Evolutionary conservation across 1,284 basidiomycete species (phyloP), one percentile per base, ranked within the genome.

Genomic region (Ganoderma lingzhi): DNA sequence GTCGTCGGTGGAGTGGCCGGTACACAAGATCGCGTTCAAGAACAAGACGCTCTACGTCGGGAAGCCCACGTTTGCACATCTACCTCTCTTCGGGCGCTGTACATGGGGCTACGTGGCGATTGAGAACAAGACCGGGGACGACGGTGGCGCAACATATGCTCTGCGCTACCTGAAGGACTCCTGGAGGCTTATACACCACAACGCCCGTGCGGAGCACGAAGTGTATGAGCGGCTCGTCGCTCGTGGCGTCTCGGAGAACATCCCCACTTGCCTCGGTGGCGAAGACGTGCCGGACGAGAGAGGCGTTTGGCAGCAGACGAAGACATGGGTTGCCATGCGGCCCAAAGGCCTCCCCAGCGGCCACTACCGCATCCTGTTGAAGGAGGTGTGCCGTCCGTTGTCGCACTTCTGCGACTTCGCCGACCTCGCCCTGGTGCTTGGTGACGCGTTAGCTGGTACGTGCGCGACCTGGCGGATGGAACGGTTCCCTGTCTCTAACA

Each of bases 281-380:
- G 48, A 45, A 28, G 28, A 66, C 8, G 59, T 62, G 8, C 35
- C 14, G 28, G 42, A 59, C 41, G 28, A 17, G 15, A 23, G 6
- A 8, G 55, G 51, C 32, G 53, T 17, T 2, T 39, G 48, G 51
- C 51, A 56, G 53, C 55, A 37, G 15, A 45, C 55, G 3, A 45
- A 9, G 55, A 45, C 53, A 8, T 30, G 9, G 37, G 41, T 41
- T 4, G 10, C 30, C 35, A 28, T 37, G 10, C 2, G 2, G 23
- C 5, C 6, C 2, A 28, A 42, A 17, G 55, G 41, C 23, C 39
- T 61, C 23, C 41, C 55, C 17, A 58, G 59, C 15, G 51, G 39
- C 10, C 67, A 68, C 51, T 68, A 68, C 35, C 67, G 56, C 5
- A 28, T 68, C 9, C 6, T 61, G 15, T 30, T 63, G 12, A 23